Evolutionary conservation across 2,329 filamentous ascomycete genomes (phyloP), one percentile per base, ranked within the genome.

Genomic region (Fusarium aywerte): DNA sequence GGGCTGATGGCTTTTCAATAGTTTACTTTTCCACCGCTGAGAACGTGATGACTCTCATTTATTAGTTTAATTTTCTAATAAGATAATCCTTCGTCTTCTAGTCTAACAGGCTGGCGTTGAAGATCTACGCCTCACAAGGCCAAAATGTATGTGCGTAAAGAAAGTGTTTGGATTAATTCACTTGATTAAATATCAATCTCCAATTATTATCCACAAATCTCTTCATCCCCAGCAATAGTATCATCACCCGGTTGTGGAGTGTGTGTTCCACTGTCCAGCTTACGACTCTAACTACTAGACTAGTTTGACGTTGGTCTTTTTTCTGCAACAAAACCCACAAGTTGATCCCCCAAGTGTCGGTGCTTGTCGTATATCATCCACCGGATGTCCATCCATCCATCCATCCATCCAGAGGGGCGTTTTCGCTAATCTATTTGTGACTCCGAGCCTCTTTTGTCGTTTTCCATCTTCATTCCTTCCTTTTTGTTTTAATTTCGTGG

Each of bases 361-460:
- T 43, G 23, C 23, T 20, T 20, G 16, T 43, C 25, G 43, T 63
- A 67, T 63, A 67, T 65, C 53, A 68, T 31, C 33, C 42, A 20
- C 20, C 18, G 16, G 16, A 53, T 25, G 32, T 32, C 40, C 43
- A 23, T 38, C 33, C 43, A 33, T 9, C n/a, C n/a, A n/a, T n/a
- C n/a, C n/a, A n/a, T n/a, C n/a, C n/a, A n/a, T n/a, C n/a, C n/a
- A 27, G 13, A 11, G 10, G 15, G 52, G 15, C 49, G 25, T 47
- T 40, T 36, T 64, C 65, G 64, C 65, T 51, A 61, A 67, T 68
- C 65, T 65, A 40, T 39, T 36, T 54, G n/a, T n/a, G n/a, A n/a
- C n/a, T n/a, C n/a, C n/a, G n/a, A n/a, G 40, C 36, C 43, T 51
- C 33, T 49, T 51, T 39, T 35, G 31, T 35, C 33, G 23, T 32